Conservation (phyloP, 352 stramenopile genomes). For the Phytophthora citrophthora region DNA sequence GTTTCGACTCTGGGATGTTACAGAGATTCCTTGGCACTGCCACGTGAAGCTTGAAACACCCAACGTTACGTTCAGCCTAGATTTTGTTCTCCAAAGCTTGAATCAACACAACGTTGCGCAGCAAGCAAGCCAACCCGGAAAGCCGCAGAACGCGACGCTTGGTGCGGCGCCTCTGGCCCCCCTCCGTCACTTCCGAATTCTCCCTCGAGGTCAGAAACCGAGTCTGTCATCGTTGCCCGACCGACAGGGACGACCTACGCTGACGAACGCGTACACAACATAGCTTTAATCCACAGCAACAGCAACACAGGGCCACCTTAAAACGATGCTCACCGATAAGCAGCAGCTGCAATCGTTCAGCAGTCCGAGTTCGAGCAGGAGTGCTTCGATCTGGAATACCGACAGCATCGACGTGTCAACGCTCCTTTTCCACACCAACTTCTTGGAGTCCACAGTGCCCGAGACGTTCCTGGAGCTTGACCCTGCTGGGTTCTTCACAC, state of each 20-base stretch:
- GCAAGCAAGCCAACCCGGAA: constrained; percentile 10
- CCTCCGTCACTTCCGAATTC: constrained; percentile 35
- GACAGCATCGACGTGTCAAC: constrained; percentile 19
- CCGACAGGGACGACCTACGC: constrained; percentile 6
- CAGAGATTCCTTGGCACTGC: constrained; percentile 6
- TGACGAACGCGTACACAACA: constrained; percentile 21
- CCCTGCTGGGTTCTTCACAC: constrained; percentile 26
- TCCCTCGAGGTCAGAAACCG: constrained; percentile 14
- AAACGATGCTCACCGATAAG: constrained; percentile 28
- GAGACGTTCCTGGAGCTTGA: constrained; percentile 36
- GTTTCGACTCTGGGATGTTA: constrained; percentile 26
- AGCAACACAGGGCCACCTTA: neutral
- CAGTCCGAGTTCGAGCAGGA: neutral
- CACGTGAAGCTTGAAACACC: constrained; percentile 21
- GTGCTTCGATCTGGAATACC: constrained; percentile 8
- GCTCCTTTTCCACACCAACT: constrained; percentile 29
- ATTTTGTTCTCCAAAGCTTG: constrained; percentile 1
- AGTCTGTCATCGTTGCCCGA: constrained; percentile 12
- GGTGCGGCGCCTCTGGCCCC: constrained; percentile 8
- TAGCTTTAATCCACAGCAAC: neutral
- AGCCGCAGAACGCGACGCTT: constrained; percentile 38
- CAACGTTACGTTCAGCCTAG: constrained; percentile 17
- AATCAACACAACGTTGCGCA: constrained; percentile 9
- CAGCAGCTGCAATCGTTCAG: constrained; percentile 6
- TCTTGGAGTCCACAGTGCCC: constrained; percentile 30